Evolutionary conservation across 345 rosid genomes (phyloP).

Genomic region (Toxicodendron radicans): DNA sequence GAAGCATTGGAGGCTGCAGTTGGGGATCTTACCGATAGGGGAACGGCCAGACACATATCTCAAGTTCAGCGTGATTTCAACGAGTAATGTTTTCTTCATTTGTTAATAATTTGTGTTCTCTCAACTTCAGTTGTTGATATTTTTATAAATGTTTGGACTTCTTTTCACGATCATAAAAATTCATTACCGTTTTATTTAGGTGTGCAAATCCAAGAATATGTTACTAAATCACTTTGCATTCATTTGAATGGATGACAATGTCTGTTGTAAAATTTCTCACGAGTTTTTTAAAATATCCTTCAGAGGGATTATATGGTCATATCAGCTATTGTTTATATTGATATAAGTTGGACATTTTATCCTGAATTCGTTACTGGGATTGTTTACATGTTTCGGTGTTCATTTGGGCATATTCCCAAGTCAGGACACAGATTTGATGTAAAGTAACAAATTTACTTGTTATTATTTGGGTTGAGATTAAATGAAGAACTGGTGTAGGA

Average conservation of each 20-base stretch:
- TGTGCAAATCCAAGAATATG: too few relatives aligned
- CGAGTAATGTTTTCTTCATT: slow-evolving; percentile 55
- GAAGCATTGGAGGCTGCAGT: slow-evolving; percentile 70
- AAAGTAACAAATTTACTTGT: neutral
- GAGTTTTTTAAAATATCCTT: too few relatives aligned
- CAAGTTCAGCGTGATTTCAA: slow-evolving; percentile 80
- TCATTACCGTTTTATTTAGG: too few relatives aligned
- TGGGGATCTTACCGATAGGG: slow-evolving; percentile 40
- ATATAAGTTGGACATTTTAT: too few relatives aligned
- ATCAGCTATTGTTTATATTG: too few relatives aligned
- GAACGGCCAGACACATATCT: slow-evolving; percentile 38
- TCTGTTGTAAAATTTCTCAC: too few relatives aligned
- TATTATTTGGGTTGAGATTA: neutral
- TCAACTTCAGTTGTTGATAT: neutral
- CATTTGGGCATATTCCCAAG: neutral
- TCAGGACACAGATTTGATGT: neutral
- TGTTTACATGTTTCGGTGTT: neutral
- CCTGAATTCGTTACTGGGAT: neutral
- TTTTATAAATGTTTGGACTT: too few relatives aligned
- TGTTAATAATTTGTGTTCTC: neutral
- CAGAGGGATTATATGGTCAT: too few relatives aligned
- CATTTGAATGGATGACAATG: too few relatives aligned
- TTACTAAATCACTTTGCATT: too few relatives aligned
- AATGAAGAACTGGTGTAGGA: neutral
- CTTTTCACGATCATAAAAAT: too few relatives aligned